A percentile compares a stretch with the other conserved stretches of the same genome.
phyloP scores from a whole-genome alignment of 345 rosid species.

The Bruguiera parviflora region DNA sequence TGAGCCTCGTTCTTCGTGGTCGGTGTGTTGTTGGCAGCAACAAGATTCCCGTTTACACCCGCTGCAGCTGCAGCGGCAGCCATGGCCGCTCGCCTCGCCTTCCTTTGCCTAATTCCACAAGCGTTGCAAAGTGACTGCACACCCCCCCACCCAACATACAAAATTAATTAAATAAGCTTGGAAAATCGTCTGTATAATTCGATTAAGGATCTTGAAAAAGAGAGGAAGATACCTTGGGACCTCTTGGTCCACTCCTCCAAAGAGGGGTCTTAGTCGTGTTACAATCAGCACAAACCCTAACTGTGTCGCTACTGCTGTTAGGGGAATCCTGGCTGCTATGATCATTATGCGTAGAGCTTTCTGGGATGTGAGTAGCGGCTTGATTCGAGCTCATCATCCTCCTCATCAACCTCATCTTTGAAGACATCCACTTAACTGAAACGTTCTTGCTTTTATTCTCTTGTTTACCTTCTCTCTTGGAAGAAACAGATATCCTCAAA shows the following conservation, averaged over 20 bases:
- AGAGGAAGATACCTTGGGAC: conserved; percentile 66
- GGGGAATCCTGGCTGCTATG: conserved; percentile 21
- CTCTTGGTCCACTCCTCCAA: conserved; percentile 94
- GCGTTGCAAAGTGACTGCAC: conserved; percentile 91
- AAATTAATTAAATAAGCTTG: neutral
- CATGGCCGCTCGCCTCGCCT: conserved; percentile 76
- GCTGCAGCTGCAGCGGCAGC: conserved; percentile 52
- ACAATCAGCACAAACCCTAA: conserved; percentile 87
- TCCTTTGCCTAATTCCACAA: conserved; percentile 89
- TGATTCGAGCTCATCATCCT: conserved; percentile 52
- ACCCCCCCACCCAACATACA: neutral
- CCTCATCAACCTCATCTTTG: conserved; percentile 83
- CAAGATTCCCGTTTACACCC: conserved; percentile 6
- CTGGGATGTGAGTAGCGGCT: neutral
- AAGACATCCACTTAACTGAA: conserved; percentile 73
- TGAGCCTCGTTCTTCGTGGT: conserved; percentile 30
- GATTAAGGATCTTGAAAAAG: neutral
- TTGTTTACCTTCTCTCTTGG: conserved; percentile 32
- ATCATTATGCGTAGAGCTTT: conserved; percentile 16
- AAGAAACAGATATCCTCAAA: conserved; percentile 24
- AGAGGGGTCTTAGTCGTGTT: conserved; percentile 95
- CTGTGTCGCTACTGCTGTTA: conserved; percentile 24
- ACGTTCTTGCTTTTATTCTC: conserved; percentile 21
- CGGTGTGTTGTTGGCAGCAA: conserved; percentile 11
- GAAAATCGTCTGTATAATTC: too few relatives aligned